phyloP scores from a whole-genome alignment of 768 basidiomycete genomes.

The Xerocomellus amylosporus region DNA sequence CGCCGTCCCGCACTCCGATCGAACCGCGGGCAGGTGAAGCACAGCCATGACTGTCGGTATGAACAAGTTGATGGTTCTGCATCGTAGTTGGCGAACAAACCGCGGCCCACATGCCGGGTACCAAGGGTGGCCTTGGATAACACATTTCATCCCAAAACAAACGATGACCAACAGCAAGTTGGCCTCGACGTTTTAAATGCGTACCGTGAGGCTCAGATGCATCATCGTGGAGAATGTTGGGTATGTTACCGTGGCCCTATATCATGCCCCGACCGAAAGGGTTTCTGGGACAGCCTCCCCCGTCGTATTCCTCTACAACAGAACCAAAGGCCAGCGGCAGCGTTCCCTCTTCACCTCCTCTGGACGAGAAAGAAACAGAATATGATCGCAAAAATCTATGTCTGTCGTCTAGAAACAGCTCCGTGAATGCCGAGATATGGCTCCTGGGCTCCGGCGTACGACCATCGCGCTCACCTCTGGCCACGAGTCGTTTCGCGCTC shows the following conservation, averaged over 20 bases:
- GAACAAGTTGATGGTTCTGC: no score
- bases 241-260: not conserved
- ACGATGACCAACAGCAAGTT: no score
- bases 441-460: conserved; percentile 25
- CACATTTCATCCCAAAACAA: no score
- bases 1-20: no score
- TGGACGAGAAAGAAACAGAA: conserved; percentile 36
- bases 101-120: no score
- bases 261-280: not conserved
- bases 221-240: no score
- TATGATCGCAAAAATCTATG: conserved; percentile 39
- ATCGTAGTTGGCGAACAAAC: no score
- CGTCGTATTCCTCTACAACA: conserved; percentile 15
- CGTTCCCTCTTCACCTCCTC: conserved; percentile 23
- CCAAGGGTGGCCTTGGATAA: no score
- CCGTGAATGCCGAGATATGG: conserved; percentile 41
- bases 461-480: conserved; percentile 19
- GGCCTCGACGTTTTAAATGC: no score
- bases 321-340: not conserved
- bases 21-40: no score
- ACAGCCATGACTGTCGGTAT: no score
- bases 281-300: conserved; percentile 19
- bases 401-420: conserved; percentile 34
- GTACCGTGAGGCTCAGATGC: no score
- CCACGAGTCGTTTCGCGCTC: conserved; percentile 14